Evolutionary conservation across 1,284 basidiomycete genomes (phyloP), one percentile per base, ranked within the genome.

Genomic region (Cryptococcus hybrid): DNA sequence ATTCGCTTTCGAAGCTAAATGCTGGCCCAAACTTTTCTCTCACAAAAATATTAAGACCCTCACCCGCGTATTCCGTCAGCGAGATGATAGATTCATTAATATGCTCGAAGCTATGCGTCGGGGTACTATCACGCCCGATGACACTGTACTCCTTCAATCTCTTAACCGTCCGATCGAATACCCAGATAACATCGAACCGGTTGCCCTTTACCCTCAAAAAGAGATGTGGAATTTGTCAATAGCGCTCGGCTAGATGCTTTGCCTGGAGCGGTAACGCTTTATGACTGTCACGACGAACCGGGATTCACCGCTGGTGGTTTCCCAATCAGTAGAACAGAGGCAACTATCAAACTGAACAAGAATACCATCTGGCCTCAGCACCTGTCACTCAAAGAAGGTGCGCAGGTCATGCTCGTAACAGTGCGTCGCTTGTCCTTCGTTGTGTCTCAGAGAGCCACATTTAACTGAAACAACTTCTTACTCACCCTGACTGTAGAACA

Each of bases 41-140:
- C 4, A 7, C 24, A 39, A 54, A 4, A 68, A 68, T 51, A 62
- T 69, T 43, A 47, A 58, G 15, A 52, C 64, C 12, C 62, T 98
- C 3, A 89, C 86, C 0, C 86, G 89, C 63, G 93, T 97, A 6
- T 97, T 94, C 72, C 74, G 83, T 47, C 83, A 84, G 59, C 80
- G 78, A 40, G 82, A 83, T 54, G 71, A 76, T 48, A 59, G n/a
- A 3, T 76, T 77, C 46, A 65, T 77, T n/a, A 53, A 56, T 7
- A 58, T 73, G 3, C 60, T 76, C 36, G 79, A 80, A 58, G 68
- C 57, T n/a, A 67, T 77, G 57, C 64, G 75, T 12, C 55, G 60
- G 9, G 75, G 74, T 0, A 3, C 8, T 0, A 52, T 73, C 9
- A 50, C 47, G 0, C 24, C 46, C 2, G 57, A 62, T 4, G 63